Base-by-base conservation (phyloP, 306 rosid genomes). In the Pyrus betulifolia region DNA sequence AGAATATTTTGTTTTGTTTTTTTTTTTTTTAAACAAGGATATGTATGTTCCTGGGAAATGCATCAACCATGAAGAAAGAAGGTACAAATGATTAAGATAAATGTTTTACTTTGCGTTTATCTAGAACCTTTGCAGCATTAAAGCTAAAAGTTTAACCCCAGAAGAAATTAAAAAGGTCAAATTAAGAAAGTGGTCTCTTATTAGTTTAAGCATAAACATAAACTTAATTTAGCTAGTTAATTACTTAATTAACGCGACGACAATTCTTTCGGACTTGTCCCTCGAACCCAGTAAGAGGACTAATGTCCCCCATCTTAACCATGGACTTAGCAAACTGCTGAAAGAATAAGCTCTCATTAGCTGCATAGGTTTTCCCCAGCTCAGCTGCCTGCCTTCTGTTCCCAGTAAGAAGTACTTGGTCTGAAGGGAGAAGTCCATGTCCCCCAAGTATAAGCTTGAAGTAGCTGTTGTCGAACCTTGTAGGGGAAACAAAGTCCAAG, bases 261-360 rank as follows among this genome's bases (percentile, higher is more conserved):
- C 97, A 93, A 23, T 86, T 85, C 79, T 89, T 90, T 81, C 93
- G 86, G 78, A 92, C 89, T 90, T 88, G 85, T 44, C 97, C 97
- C 30, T 83, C 81, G 12, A 45, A 82, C 31, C 93, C 93, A 49
- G 84, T 82, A 51, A 93, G 91, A 87, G 97, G 96, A 30, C 73
- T 87, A 1, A 90, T 85, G 74, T 81, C 87, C 1, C 90, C 97
- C 93, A 93, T 86, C 72, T 89, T 93, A 61, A 89, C 82, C 97
- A 93, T 89, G 9, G 97, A 93, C 67, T 74, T 82, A 4, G 93
- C 92, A 86, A 93, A 93, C 74, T 93, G 94, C 44, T 83, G 71
- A 76, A 86, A 89, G 89, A 93, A 93, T 52, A 90, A 84, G 30
- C 51, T 60, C 85, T 90, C 91, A 75, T 90, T 83, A 25, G 81